A percentile compares a stretch with the other conserved stretches of the same genome.
Conservation (phyloP, 441 rosid genomes). For the Pelargonium myrrhifolium region DNA sequence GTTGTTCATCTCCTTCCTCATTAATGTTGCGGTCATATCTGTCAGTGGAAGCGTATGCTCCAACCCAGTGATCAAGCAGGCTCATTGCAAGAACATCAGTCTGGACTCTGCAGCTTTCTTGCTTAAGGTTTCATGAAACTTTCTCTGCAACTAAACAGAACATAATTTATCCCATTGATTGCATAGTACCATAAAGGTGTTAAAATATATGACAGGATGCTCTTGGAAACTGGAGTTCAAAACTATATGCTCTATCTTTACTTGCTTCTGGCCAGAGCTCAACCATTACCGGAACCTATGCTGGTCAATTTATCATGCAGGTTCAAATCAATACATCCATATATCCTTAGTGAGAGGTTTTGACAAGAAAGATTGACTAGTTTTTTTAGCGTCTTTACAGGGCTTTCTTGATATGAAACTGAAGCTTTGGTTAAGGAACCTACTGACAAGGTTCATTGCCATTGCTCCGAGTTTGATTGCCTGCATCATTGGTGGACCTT, state of each 20-base stretch:
- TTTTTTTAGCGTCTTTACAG: conserved; percentile 20
- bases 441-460: conserved; percentile 76
- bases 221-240: conserved; percentile 27
- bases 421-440: conserved; percentile 73
- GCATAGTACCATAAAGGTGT: neutral
- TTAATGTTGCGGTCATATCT: neutral
- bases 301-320: conserved; percentile 29
- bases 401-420: conserved; percentile 78
- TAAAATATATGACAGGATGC: conserved; percentile 17
- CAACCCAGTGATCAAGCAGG: neutral
- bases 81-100: neutral
- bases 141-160: neutral
- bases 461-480: conserved; percentile 86
- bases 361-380: too few relatives aligned
- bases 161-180: neutral
- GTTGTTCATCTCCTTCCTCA: neutral
- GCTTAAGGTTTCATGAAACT: neutral
- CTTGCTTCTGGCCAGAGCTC: conserved; percentile 28
- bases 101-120: neutral
- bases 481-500: conserved; percentile 77
- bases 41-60: neutral
- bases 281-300: conserved; percentile 27
- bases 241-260: conserved; percentile 23
- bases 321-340: conserved; percentile 6
- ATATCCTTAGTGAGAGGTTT: neutral